phyloP scores from a whole-genome alignment of 1,284 basidiomycete genomes.

The Pseudozyma hubeiensis region DNA sequence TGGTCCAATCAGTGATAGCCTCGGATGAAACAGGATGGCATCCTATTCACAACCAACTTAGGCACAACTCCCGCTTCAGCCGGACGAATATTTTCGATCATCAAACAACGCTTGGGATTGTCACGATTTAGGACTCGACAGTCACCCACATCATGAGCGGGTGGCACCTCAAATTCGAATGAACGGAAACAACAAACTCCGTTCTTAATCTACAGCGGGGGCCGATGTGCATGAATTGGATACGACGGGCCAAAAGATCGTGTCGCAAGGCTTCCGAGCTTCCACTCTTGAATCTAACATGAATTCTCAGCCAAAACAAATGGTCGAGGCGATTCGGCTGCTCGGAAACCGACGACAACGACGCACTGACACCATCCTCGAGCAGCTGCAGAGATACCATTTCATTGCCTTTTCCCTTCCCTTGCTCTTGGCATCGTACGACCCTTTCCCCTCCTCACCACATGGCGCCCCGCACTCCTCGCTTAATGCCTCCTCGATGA shows the following conservation, averaged over 20 bases:
- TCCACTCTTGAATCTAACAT: conserved; percentile 25
- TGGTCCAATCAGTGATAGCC: not conserved
- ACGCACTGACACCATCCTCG: conserved; percentile 17
- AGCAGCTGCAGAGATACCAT: conserved; percentile 9
- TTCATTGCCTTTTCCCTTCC: not conserved
- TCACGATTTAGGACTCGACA: too few species aligned
- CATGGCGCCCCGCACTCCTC: conserved; percentile 45
- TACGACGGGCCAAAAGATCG: too few species aligned
- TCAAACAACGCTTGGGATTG: too few species aligned
- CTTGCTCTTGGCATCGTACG: conserved; percentile 1
- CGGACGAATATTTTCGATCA: too few species aligned
- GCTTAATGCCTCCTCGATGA: not conserved
- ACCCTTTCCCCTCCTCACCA: conserved; percentile 4
- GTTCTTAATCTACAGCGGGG: too few species aligned
- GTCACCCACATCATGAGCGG: too few species aligned
- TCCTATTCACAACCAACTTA: too few species aligned
- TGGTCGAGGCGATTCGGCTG: conserved; percentile 12
- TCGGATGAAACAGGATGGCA: conserved; percentile 6
- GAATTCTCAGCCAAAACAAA: conserved; percentile 14
- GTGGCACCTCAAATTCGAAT: too few species aligned
- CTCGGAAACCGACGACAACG: conserved; percentile 21
- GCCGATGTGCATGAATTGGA: not conserved
- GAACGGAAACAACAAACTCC: too few species aligned
- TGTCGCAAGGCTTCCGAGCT: conserved; percentile 24
- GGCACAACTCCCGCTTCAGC: too few species aligned